Evolutionary conservation across 2,329 filamentous ascomycete species (phyloP), one percentile per base, ranked within the genome.

Genomic region (Sporothrix mexicana): DNA sequence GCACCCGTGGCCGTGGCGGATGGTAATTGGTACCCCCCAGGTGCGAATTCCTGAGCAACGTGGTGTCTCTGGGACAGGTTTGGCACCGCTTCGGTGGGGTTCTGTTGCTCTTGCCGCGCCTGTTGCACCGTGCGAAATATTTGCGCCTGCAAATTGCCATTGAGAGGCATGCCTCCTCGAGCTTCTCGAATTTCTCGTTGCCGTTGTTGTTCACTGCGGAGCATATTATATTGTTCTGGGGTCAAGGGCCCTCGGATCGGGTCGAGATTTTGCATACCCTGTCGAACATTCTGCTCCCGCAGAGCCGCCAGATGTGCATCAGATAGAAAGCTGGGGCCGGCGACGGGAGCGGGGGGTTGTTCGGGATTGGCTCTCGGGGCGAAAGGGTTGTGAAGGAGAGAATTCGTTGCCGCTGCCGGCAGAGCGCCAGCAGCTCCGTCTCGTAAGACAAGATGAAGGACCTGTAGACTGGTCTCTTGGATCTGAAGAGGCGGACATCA

Each of bases 401-500:
- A 15, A 10, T 47, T 64, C 30, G 55, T 25, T 8, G 2, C 36
- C 1, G 45, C 7, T 15, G 30, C 23, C 2, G 30, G 30, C 30
- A 36, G 30, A 36, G 47, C 8, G 30, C 15, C 55, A 20, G 8
- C 41, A 20, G 10, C 15, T 49, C 20, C 25, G 23, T 73, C 72
- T 9, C 72, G 62, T 30, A 73, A 20, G 10, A 73, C 72, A 9
- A 73, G 69, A 43, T 73, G 72, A 8, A 73, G 69, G 8, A 53
- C 64, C 15, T 72, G 72, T 2, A 51, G 15, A 5, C 55, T 49
- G 4, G 64, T 36, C 41, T 64, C 69, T 45, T 69, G 64, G 36
- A 73, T 62, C 69, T 71, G 20, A 6, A 41, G 2, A 43, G 23
- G 15, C 13, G 12, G 59, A 10, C 10, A 66, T 17, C 25, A 36